These are phyloP conservation scores for Fusarium abutilonis DNA, from an alignment of 2,329 filamentous ascomycete species.

Conservation along the genomic window DNA sequence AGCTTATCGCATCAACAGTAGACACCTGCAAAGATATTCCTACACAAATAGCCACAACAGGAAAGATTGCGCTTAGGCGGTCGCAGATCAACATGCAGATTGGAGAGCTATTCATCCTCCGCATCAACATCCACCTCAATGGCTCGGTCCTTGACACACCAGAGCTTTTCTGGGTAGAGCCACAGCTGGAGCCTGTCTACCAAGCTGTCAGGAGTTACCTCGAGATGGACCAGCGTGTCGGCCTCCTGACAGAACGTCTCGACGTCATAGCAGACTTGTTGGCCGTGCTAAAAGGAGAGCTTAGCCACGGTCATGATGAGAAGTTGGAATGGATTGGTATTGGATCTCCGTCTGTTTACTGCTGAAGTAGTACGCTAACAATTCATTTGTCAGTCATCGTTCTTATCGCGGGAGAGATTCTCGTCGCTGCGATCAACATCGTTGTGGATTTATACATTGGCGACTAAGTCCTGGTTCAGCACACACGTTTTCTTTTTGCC, in stretches of 20 bases:
- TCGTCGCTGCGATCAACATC: constrained; percentile 93
- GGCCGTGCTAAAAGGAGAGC: constrained; percentile 92
- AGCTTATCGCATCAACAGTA: constrained; percentile 92
- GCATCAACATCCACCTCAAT: constrained; percentile 98
- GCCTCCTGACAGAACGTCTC: constrained; percentile 86
- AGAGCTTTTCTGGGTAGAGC: constrained; percentile 98
- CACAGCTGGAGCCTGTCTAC: constrained; percentile 95
- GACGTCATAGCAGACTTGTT: constrained; percentile 90
- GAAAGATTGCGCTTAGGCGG: constrained; percentile 87
- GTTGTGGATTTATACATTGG: constrained; percentile 86
- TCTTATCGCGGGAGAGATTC: constrained; percentile 92
- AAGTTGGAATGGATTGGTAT: constrained; percentile 89
- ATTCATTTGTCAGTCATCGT: constrained; percentile 75
- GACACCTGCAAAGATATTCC: constrained; percentile 93
- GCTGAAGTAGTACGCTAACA: constrained; percentile 6
- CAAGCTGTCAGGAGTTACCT: constrained; percentile 94
- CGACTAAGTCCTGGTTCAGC: constrained; percentile 38
- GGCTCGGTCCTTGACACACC: constrained; percentile 96
- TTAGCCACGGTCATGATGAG: constrained; percentile 92
- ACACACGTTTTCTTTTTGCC: background rate
- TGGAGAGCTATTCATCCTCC: constrained; percentile 94
- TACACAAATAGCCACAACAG: constrained; percentile 89
- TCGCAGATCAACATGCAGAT: constrained; percentile 99
- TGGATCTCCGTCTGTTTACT: constrained; percentile 47
- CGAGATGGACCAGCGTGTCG: constrained; percentile 97